A percentile compares a stretch with the other conserved stretches of the same genome.
phyloP scores from a whole-genome alignment of 2,329 filamentous ascomycete species.

The Sclerotiophoma versabilis region DNA sequence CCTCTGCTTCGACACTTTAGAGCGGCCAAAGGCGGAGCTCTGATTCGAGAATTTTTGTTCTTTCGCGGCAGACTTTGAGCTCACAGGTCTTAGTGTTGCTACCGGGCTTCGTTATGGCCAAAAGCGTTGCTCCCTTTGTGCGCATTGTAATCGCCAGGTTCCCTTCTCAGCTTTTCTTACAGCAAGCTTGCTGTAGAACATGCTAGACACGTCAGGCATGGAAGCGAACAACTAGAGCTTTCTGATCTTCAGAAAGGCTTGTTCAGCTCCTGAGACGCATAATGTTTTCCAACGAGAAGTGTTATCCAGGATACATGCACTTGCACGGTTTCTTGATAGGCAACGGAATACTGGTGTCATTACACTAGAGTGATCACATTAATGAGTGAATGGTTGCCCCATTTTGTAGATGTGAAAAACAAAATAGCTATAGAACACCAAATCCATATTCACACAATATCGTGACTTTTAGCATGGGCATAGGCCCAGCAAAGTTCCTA shows the following conservation, averaged over 20 bases:
- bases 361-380: constrained; percentile 37
- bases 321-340: constrained; percentile 37
- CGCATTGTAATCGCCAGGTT: not conserved
- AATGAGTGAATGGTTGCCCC: constrained; percentile 48
- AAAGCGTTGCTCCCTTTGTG: not conserved
- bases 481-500: not conserved
- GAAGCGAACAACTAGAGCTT: not conserved
- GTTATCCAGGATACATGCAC: not conserved
- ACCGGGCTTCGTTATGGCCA: not conserved
- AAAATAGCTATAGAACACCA: constrained; percentile 17
- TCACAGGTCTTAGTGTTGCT: not conserved
- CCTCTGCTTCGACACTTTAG: not conserved
- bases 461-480: constrained; percentile 7
- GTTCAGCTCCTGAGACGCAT: not conserved
- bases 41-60: not conserved
- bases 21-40: not conserved
- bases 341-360: constrained; percentile 48
- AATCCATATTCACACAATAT: constrained; percentile 25
- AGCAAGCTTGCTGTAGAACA: not conserved
- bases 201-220: not conserved
- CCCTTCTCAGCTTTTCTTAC: not conserved
- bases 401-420: constrained; percentile 28
- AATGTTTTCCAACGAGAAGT: not conserved
- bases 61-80: not conserved
- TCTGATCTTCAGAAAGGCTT: not conserved